These are phyloP conservation scores for Phalaenopsis aphrodite DNA, from an alignment of 106 monocot genomes.

Conservation along the genomic window DNA sequence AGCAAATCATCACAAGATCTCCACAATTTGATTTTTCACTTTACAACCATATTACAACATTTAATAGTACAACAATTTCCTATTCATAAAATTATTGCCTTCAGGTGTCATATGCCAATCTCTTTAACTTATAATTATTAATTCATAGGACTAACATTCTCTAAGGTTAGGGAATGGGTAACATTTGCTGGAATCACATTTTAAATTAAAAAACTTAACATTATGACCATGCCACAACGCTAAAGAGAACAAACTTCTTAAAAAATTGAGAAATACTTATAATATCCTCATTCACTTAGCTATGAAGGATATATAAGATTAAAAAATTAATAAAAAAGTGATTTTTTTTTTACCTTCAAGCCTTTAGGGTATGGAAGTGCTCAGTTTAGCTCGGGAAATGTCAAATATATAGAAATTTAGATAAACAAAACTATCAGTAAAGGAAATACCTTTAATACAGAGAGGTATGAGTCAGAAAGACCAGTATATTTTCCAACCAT, in stretches of 20 bases:
- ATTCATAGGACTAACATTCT: not conserved
- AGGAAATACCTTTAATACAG: conserved; percentile 47
- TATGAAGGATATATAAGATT: not conserved
- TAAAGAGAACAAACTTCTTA: not conserved
- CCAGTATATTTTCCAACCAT: conserved; percentile 68
- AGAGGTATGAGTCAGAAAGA: conserved; percentile 62
- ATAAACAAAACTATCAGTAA: not conserved
- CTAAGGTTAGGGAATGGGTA: not conserved
- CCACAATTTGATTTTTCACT: not conserved
- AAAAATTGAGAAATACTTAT: not conserved
- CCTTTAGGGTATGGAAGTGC: not conserved
- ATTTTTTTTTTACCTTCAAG: not conserved
- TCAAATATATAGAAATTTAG: not conserved
- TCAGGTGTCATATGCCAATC: not conserved
- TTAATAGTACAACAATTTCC: not conserved
- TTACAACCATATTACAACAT: too few relatives aligned
- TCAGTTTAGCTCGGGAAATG: not conserved
- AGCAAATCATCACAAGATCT: not conserved
- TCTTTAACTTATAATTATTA: not conserved
- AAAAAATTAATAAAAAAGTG: not conserved
- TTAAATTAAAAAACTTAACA: not conserved
- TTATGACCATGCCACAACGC: not conserved
- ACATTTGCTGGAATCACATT: not conserved
- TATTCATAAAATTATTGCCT: not conserved
- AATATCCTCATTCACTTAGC: not conserved